Base-by-base conservation (phyloP, 169 alveolate genomes). In the Plasmodium vivax region DNA sequence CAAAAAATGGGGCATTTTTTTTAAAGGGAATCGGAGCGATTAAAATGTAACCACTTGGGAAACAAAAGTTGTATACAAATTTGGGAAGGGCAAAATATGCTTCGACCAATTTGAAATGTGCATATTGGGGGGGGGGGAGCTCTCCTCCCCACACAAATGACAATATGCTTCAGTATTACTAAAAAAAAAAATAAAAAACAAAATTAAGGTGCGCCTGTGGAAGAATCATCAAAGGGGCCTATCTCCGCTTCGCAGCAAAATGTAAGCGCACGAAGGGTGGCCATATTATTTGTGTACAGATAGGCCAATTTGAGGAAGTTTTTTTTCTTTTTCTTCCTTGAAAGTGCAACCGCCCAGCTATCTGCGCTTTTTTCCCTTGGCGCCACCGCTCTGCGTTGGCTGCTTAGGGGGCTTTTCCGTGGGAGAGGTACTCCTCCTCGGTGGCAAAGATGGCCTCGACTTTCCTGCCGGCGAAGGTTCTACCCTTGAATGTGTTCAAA, bases 381-480 rank as follows among this genome's bases (percentile, higher is more conserved):
- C 19, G 12, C 4, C 58, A 47, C 58, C 58, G 58, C 12, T 12
- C n/a, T 12, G n/a, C 58, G 58, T 51, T 51, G 62, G 38, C 38
- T 27, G 43, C 32, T 68, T 27, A 27, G 77, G 77, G n/a, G 32
- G 6, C 14, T 30, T 9, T 30, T 1, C 23, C 23, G 2, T 73
- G 23, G 47, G 84, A 47, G 4, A 6, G 27, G 54, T 74, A 90
- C 56, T 90, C 94, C 51, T 96, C 91, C 43, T 96, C 96, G 51
- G 92, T 75, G 73, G 84, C 95, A 73, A 96, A 96, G 41, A 79
- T 68, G 32, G 96, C 97, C 72, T 85, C 93, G 30, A 96, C 97
- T 85, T 93, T 85, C 77, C 97, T 94, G 32, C 97, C 97, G 32
- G 96, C 96, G 75, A 96, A 96, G 32, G 95, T 95, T 81, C 97